phyloP scores from a whole-genome alignment of 768 basidiomycete genomes.

The Boletus bicolor region DNA sequence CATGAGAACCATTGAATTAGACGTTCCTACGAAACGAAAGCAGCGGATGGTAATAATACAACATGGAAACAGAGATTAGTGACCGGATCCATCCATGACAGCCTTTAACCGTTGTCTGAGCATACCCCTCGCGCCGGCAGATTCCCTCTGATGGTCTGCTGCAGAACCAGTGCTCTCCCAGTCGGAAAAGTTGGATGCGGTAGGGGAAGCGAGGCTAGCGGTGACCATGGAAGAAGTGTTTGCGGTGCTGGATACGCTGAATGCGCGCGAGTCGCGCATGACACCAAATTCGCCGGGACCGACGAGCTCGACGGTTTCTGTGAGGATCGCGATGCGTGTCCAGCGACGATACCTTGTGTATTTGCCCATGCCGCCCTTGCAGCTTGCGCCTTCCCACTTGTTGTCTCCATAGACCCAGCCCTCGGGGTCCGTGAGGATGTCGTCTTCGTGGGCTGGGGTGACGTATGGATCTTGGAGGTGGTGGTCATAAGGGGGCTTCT shows the following conservation, averaged over 20 bases:
- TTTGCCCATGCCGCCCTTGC: constrained; percentile 86
- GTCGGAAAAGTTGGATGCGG: constrained; percentile 29
- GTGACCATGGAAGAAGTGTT: constrained; percentile 27
- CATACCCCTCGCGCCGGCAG: constrained; percentile 10
- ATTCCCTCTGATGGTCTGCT: constrained; percentile 18
- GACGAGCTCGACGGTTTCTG: constrained; percentile 64
- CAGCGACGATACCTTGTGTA: constrained; percentile 85
- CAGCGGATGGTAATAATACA: constrained; percentile 21
- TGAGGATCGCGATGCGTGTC: constrained; percentile 79
- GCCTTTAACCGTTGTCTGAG: constrained; percentile 32
- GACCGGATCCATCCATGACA: constrained; percentile 27
- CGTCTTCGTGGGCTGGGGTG: constrained; percentile 42
- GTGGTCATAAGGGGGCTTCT: constrained; percentile 20
- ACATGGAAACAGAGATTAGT: constrained; percentile 9
- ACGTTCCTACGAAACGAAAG: background rate
- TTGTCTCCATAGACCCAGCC: constrained; percentile 96
- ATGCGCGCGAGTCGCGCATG: constrained; percentile 25
- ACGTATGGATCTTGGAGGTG: constrained; percentile 28
- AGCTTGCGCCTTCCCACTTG: constrained; percentile 82
- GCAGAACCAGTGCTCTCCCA: constrained; percentile 29
- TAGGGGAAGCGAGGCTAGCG: constrained; percentile 25
- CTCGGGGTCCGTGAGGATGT: constrained; percentile 70
- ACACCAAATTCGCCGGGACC: constrained; percentile 33
- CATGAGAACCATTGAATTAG: constrained; percentile 18
- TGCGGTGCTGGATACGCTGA: constrained; percentile 13